Evolutionary conservation across 2,329 filamentous ascomycete species (phyloP).

Genomic region (Paramyrothecium roridum): DNA sequence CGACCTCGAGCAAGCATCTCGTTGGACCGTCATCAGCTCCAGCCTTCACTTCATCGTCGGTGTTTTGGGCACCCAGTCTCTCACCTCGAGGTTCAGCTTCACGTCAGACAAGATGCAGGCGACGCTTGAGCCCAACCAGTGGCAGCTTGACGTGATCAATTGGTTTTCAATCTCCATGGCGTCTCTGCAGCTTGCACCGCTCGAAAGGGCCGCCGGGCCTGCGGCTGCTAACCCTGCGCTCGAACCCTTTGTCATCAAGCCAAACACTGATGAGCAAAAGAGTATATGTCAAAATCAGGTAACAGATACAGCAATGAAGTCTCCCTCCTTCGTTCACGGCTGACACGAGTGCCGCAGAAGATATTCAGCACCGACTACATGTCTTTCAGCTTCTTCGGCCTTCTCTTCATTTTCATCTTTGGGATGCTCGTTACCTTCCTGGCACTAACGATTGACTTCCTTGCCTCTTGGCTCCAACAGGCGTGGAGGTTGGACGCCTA

Average conservation of each 20-base stretch:
- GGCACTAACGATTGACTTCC: not conserved
- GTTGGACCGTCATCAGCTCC: too few relatives aligned
- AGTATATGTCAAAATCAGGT: not conserved
- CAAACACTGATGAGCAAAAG: not conserved
- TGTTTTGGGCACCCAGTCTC: not conserved
- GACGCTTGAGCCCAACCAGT: not conserved
- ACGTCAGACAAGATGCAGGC: not conserved
- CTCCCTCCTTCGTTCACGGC: not conserved
- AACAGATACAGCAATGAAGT: not conserved
- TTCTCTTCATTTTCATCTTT: not conserved
- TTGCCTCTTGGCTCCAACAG: not conserved
- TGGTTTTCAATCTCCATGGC: not conserved
- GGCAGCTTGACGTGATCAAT: not conserved
- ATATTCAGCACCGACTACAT: not conserved
- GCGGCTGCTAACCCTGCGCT: not conserved
- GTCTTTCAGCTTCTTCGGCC: not conserved
- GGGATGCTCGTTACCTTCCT: not conserved
- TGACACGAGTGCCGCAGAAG: not conserved
- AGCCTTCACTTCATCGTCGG: too few relatives aligned
- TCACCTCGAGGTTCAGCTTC: not conserved
- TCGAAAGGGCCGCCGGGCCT: not conserved
- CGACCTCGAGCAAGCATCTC: too few relatives aligned
- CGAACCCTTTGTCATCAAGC: not conserved
- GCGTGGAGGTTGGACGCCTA: not conserved
- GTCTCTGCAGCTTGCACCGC: not conserved